These are phyloP conservation scores for Lachancea cidri DNA, from an alignment of 805 yeast species.

Conservation along the genomic window DNA sequence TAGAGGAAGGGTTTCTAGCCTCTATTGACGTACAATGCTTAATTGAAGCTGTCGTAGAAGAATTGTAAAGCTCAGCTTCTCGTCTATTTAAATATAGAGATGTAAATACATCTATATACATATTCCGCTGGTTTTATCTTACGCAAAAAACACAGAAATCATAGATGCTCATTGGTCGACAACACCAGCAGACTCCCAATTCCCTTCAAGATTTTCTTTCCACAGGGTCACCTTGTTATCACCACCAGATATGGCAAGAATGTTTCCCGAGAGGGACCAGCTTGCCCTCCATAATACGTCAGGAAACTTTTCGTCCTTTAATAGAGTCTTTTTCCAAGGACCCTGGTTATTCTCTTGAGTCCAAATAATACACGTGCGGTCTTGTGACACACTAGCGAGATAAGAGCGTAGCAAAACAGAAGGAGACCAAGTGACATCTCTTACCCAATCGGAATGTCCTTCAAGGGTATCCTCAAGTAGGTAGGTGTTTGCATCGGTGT, in stretches of 20 bases:
- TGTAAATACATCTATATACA: not conserved
- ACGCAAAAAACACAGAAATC: not conserved
- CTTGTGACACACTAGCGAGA: constrained; percentile 96
- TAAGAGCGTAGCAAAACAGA: constrained; percentile 79
- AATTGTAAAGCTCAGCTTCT: constrained; percentile 15
- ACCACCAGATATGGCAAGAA: constrained; percentile 92
- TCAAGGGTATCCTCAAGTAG: constrained; percentile 69
- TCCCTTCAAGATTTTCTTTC: constrained; percentile 90
- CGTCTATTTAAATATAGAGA: not conserved
- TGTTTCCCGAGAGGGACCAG: constrained; percentile 95
- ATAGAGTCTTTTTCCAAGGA: constrained; percentile 74
- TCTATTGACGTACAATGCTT: constrained; percentile 73
- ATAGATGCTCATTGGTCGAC: constrained; percentile 60
- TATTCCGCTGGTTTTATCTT: not conserved
- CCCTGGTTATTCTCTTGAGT: constrained; percentile 65
- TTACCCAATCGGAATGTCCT: constrained; percentile 97
- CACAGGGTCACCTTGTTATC: constrained; percentile 93
- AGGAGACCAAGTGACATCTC: constrained; percentile 99
- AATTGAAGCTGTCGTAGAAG: constrained; percentile 56
- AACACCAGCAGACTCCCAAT: constrained; percentile 97
- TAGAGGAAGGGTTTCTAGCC: constrained; percentile 75
- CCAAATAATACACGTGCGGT: constrained; percentile 92
- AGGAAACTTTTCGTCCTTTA: constrained; percentile 79
- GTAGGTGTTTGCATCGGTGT: constrained; percentile 51
- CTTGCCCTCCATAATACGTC: constrained; percentile 98